phyloP scores from a whole-genome alignment of 768 basidiomycete genomes.

The Boletellus emodensis region DNA sequence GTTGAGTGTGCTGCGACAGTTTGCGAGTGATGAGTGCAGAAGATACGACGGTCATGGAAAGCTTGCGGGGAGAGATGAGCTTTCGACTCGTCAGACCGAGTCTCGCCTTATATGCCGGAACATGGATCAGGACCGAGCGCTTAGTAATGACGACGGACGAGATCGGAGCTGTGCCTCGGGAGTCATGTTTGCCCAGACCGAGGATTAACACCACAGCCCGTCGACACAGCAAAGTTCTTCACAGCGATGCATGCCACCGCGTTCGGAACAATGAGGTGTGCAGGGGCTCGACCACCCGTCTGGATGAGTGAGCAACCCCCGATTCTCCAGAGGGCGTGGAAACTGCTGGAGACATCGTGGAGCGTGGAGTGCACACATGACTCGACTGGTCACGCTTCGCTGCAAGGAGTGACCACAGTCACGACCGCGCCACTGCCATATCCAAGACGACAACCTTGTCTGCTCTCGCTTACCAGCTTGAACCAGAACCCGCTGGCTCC shows the following conservation, averaged over 20 bases:
- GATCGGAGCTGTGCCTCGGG: background rate
- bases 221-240: no score
- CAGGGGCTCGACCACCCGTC: background rate
- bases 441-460: background rate
- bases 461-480: background rate
- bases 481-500: background rate
- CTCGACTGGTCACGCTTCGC: background rate
- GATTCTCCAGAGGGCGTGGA: background rate
- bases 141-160: no score
- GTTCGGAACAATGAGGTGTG: background rate
- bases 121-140: no score
- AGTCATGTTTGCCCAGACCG: background rate
- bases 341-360: background rate
- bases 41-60: slow-evolving; percentile 24
- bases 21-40: slow-evolving; percentile 19
- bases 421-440: slow-evolving; percentile 9
- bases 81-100: background rate
- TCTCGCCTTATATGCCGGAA: background rate
- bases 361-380: background rate
- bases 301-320: no score
- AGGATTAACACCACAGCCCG: no score
- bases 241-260: background rate
- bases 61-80: background rate
- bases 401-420: slow-evolving; percentile 9
- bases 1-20: slow-evolving; percentile 19